These are phyloP conservation scores for Lactifluus subvellereus DNA, from an alignment of 768 basidiomycete genomes.

Conservation along the genomic window DNA sequence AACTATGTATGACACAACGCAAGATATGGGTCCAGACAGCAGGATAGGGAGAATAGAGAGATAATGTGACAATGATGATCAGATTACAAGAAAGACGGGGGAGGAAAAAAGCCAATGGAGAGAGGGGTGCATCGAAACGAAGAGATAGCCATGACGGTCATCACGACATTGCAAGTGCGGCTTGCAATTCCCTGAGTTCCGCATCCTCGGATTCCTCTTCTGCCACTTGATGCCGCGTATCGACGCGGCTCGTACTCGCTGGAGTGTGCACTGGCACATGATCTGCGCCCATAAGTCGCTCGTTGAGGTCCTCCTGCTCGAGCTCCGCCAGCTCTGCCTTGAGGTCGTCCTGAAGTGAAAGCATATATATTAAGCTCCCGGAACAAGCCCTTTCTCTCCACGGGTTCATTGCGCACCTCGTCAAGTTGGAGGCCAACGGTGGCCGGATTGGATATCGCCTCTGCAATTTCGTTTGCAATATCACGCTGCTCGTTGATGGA, in stretches of 20 bases:
- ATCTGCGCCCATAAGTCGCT: conserved; percentile 79
- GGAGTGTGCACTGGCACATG: conserved; percentile 86
- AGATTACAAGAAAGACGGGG: conserved; percentile 16
- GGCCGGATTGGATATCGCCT: conserved; percentile 72
- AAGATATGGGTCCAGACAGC: conserved; percentile 3
- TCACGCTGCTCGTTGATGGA: conserved; percentile 86
- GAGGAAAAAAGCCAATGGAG: background rate
- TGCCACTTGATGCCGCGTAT: conserved; percentile 38
- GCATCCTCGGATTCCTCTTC: conserved; percentile 90
- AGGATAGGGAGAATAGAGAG: conserved; percentile 14
- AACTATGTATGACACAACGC: conserved; percentile 16
- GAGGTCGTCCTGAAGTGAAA: conserved; percentile 60
- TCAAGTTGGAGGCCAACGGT: conserved; percentile 54
- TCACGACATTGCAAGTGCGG: conserved; percentile 69
- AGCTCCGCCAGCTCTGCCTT: conserved; percentile 76
- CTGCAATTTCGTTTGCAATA: conserved; percentile 87
- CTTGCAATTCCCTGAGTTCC: conserved; percentile 85
- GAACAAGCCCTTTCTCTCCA: background rate
- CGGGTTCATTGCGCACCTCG: conserved; percentile 48
- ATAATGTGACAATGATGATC: conserved; percentile 18
- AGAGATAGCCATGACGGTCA: background rate
- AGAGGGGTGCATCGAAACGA: background rate
- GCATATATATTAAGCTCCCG: background rate
- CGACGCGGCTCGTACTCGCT: conserved; percentile 39
- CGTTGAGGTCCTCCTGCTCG: conserved; percentile 85